Conservation (phyloP, 2,329 filamentous ascomycete species). For the Fusarium miscanthi region DNA sequence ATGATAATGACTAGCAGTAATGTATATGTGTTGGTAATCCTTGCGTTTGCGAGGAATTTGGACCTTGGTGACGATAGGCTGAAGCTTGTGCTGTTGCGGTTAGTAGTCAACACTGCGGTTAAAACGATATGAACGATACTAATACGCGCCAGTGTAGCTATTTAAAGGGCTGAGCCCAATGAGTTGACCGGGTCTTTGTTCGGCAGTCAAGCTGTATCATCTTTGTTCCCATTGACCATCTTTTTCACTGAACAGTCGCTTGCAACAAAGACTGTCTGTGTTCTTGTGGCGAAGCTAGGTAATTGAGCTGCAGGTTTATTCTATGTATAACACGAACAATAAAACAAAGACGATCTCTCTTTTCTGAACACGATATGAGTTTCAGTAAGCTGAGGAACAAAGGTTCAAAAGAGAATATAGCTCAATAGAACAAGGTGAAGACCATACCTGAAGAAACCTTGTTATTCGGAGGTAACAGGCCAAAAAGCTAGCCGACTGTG, state of each 20-base stretch:
- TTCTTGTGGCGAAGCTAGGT: background rate
- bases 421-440: background rate
- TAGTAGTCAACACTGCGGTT: no score
- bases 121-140: rapidly evolving
- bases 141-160: background rate
- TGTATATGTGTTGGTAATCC: rapidly evolving
- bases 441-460: rapidly evolving
- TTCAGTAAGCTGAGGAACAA: rapidly evolving
- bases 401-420: no score
- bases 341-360: background rate
- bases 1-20: rapidly evolving
- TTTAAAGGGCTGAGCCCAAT: background rate
- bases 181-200: rapidly evolving
- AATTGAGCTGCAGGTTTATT: no score
- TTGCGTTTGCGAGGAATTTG: rapidly evolving
- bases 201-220: background rate
- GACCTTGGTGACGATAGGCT: background rate
- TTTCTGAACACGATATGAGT: rapidly evolving
- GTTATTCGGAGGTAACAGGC: background rate
- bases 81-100: background rate
- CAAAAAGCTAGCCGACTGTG: rapidly evolving
- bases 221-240: background rate
- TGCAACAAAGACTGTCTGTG: background rate
- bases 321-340: background rate
- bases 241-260: background rate